These are phyloP conservation scores for Cinchona pubescens DNA, from an alignment of 257 asterid species.

Conservation along the genomic window DNA sequence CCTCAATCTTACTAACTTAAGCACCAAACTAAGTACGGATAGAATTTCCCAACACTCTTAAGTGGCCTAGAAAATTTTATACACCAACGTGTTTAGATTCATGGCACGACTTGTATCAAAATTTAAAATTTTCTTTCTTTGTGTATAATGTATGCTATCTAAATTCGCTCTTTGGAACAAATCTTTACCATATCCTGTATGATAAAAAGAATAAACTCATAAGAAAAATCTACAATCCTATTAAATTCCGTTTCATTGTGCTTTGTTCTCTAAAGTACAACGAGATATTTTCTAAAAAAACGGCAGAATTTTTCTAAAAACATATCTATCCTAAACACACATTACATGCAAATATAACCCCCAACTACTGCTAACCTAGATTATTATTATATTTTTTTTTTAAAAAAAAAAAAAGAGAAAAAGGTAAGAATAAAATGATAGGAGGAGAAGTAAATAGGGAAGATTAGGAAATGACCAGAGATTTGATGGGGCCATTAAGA, in stretches of 20 bases:
- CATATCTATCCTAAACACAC: neutral
- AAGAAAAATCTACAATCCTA: too few relatives aligned
- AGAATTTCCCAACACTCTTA: neutral
- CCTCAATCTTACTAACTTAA: neutral
- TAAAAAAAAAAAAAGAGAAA: neutral
- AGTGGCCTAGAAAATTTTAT: too few relatives aligned
- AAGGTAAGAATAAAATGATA: neutral
- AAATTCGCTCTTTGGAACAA: neutral
- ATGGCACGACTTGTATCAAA: neutral
- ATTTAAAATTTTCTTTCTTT: neutral
- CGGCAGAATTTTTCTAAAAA: too few relatives aligned
- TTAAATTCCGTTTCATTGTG: too few relatives aligned
- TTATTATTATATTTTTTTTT: neutral
- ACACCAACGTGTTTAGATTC: neutral
- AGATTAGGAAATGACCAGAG: slow-evolving; percentile 43
- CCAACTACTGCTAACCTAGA: neutral
- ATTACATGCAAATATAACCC: neutral
- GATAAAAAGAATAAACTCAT: neutral
- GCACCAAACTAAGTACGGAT: neutral
- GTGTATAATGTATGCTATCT: neutral
- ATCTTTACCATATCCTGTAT: neutral
- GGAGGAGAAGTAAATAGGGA: neutral
- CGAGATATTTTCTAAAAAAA: too few relatives aligned
- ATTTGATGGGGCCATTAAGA: slow-evolving; percentile 74
- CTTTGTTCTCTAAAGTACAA: too few relatives aligned